phyloP scores from a whole-genome alignment of 169 alveolate species.

The Plasmodium vivax region DNA sequence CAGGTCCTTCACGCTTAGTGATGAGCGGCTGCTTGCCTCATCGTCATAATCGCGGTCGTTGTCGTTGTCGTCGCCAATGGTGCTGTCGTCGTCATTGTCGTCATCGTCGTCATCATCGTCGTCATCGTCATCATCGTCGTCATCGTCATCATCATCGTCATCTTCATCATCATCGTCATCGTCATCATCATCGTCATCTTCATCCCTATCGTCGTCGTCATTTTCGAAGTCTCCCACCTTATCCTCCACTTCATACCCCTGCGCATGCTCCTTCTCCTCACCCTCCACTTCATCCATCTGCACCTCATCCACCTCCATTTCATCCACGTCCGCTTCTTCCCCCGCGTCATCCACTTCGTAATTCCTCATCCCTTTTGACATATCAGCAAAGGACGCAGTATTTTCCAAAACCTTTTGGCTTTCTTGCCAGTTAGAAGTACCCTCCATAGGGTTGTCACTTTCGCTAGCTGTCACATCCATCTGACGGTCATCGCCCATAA shows the following conservation, averaged over 20 bases:
- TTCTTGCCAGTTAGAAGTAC: not conserved
- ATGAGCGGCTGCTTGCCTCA: not conserved
- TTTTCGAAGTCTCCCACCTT: no score
- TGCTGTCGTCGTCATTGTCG: not conserved
- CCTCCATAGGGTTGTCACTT: not conserved
- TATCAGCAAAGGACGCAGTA: conserved; percentile 5
- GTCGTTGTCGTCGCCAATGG: not conserved
- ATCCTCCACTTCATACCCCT: not conserved
- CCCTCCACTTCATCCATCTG: conserved; percentile 8
- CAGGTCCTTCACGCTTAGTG: not conserved
- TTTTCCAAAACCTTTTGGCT: not conserved
- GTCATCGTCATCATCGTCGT: not conserved
- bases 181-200: not conserved
- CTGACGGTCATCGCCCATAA: not conserved
- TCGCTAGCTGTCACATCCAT: not conserved
- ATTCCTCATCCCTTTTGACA: not conserved
- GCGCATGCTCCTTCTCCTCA: not conserved
- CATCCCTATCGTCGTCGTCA: not conserved
- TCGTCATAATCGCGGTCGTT: not conserved
- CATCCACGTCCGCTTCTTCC: not conserved
- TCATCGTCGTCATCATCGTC: not conserved
- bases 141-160: not conserved
- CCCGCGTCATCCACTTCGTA: conserved; percentile 11
- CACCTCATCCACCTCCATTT: not conserved
- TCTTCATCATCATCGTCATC: not conserved